Evolutionary conservation across 1,139 yeast genomes (phyloP), one percentile per base, ranked within the genome.

Genomic region (Scheffersomyces titani): DNA sequence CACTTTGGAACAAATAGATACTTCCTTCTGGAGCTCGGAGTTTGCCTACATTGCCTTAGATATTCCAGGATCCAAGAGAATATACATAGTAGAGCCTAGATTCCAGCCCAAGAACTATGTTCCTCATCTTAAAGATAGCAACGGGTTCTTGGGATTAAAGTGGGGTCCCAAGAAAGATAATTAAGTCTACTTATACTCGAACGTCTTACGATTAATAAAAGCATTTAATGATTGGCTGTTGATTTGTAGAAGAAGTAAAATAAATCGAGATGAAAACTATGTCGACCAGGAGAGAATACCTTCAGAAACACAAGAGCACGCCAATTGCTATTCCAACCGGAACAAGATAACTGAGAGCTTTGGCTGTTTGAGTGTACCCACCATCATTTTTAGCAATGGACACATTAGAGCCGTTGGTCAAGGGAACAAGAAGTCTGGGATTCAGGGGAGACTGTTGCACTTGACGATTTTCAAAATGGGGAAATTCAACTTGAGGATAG

Each of bases 111-210:
- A 74, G 59, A 71, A 69, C 57, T 76, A 71, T 58, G 75, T 71
- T 22, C 82, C 78, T 3, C 69, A 68, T 51, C 59, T 68, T 46
- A 61, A 66, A 20, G 70, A 72, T 19, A 76, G 75, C 20, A 69
- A 77, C 6, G 93, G 94, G 0, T 89, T 90, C 67, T 78, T 90
- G 61, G 96, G 96, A 18, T 85, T 90, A 51, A 88, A 86, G 65
- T 91, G 97, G 97, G 97, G 97, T 1, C 89, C 92, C 21, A 88
- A 84, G 70, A 84, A 83, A 63, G 85, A 84, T 54, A 78, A 74
- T 54, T 61, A 55, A 54, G 36, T 30, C 40, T 30, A 9, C 11
- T 6, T 11, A 30, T 30, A 30, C 40, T 49, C 49, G 22, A 45
- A 51, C 44, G 40, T 30, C 40, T 30, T 30, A 30, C 16, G 40